phyloP scores from a whole-genome alignment of 176 grass and related monocot genomes.

The Cymbopogon citratus region DNA sequence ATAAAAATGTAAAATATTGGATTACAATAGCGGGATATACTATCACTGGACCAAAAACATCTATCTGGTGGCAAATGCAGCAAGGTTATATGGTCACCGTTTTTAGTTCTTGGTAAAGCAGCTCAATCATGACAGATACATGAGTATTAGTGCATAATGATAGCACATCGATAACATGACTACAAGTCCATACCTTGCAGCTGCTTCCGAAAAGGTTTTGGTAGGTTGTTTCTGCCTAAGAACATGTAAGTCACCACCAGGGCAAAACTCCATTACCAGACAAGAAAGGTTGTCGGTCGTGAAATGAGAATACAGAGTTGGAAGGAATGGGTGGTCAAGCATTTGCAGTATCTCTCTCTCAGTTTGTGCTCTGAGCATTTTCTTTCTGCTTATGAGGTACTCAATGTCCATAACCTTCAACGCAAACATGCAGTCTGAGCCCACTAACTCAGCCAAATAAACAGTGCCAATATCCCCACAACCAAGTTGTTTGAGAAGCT shows the following conservation, averaged over 20 bases:
- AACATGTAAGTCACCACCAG: conserved; percentile 90
- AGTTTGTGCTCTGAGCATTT: conserved; percentile 92
- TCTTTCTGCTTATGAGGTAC: conserved; percentile 84
- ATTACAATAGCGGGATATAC: not conserved
- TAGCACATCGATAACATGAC: not conserved
- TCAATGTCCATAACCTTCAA: conserved; percentile 98
- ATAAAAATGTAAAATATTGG: not conserved
- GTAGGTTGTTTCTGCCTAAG: conserved; percentile 88
- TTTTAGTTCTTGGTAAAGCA: not conserved
- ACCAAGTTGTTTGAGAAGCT: conserved; percentile 85
- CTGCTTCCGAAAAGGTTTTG: conserved; percentile 76
- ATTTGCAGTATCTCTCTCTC: conserved; percentile 98
- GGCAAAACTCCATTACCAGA: conserved; percentile 95
- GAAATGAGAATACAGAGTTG: conserved; percentile 92
- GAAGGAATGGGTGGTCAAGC: conserved; percentile 95
- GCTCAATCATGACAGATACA: not conserved
- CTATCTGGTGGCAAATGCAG: not conserved
- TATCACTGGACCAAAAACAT: not conserved
- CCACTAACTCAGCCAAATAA: conserved; percentile 85
- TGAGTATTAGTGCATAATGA: not conserved
- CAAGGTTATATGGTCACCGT: not conserved
- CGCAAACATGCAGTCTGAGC: conserved; percentile 87
- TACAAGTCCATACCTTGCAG: conserved; percentile 55
- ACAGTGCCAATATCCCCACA: conserved; percentile 98
- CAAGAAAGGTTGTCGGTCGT: conserved; percentile 92